Base-by-base conservation (phyloP, 345 rosid genomes). In the Geranium brycei region DNA sequence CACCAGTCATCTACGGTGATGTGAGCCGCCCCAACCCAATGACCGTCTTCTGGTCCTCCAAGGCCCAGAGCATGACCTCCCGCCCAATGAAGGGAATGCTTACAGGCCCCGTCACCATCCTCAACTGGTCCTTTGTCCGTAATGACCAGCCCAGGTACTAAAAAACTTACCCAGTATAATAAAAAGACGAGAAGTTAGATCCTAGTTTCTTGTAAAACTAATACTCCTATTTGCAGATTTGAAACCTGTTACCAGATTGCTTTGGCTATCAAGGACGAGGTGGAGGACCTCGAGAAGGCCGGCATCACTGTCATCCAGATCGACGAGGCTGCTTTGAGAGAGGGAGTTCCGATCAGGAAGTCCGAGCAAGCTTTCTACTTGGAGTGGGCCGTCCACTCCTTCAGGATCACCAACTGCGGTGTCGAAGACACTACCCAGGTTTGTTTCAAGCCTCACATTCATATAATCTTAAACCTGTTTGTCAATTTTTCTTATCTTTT, bases 21-120 rank as follows among this genome's bases (percentile, higher is more conserved):
- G 98, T 92, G 72, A 89, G 98, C 87, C 97, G 98, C 17, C 98
- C 98, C 57, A 87, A 89, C 63, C 83, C 98, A 63, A 92, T 92
- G 97, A 89, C 98, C 1, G 97, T 92, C 61, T 89, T 86, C 88
- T 92, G 97, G 98, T 92, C 98, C 11, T 85, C 97, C 56, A 64
- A 72, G 10, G 98, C 97, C 35, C 98, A 92, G 74, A 89, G 97
- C 85, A 83, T 92, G 96, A 87, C 98, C 60, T 53, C 82, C 57
- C 90, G 97, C 77, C 97, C 97, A 40, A 92, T 92, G 98, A 92
- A 92, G 82, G 98, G 98, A 60, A 92, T 92, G 98, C 98, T 92
- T 78, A 92, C 97, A n/a, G 98, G 98, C 55, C 98, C 98, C 17
- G 98, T 92, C 71, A 92, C 97, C 69, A 92, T 89, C 69, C 88